phyloP scores from a whole-genome alignment of 345 rosid species.

The Cardiospermum halicacabum region DNA sequence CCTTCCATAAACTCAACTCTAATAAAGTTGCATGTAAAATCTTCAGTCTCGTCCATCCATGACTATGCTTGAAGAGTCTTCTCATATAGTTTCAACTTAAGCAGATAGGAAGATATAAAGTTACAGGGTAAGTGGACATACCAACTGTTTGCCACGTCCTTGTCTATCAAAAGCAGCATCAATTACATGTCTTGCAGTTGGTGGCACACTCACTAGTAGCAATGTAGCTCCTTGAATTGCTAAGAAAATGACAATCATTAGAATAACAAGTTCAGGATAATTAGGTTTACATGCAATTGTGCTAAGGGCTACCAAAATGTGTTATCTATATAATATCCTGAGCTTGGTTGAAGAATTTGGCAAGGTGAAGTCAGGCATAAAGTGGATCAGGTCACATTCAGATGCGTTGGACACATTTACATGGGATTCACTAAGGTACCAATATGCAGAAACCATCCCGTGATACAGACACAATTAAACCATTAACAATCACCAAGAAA shows the following conservation, averaged over 20 bases:
- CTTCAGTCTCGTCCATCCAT: not conserved
- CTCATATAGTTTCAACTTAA: not conserved
- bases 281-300: not conserved
- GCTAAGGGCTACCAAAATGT: not conserved
- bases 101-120: not conserved
- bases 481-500: not conserved
- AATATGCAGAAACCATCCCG: not conserved
- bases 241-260: constrained; percentile 26
- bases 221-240: constrained; percentile 71
- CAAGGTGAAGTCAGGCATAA: not conserved
- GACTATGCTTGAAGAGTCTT: not conserved
- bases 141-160: constrained; percentile 76
- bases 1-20: not conserved
- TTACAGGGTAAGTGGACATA: constrained; percentile 27
- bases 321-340: not conserved
- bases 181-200: constrained; percentile 67
- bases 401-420: not conserved
- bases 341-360: not conserved
- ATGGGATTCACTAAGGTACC: not conserved
- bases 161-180: constrained; percentile 75
- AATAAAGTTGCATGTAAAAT: not conserved
- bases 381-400: not conserved
- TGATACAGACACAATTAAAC: not conserved
- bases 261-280: not conserved
- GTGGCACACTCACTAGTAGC: constrained; percentile 50